Base-by-base conservation (phyloP, 257 asterid genomes). In the Leonotis leonurus region DNA sequence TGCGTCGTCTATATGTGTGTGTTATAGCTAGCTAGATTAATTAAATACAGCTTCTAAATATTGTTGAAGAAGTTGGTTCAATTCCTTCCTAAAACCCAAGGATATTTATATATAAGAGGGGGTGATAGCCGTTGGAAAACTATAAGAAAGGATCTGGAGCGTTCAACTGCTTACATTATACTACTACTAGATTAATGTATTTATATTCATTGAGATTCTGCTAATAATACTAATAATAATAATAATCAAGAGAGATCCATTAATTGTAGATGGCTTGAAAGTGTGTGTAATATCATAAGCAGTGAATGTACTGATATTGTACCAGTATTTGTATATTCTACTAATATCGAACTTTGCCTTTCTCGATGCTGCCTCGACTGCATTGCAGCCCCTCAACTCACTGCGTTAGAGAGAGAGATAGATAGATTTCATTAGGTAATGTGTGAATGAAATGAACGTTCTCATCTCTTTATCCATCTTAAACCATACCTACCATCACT, bases 321-420 rank as follows among this genome's bases (percentile, higher is more conserved):
- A n/a, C n/a, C n/a, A n/a, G n/a, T n/a, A n/a, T n/a, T 48, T 56
- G 30, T 11, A 27, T 53, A 27, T 53, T n/a, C 14, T n/a, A 11
- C 3, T n/a, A n/a, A n/a, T n/a, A n/a, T n/a, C n/a, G n/a, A n/a
- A 10, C n/a, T 14, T 61, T 45, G 9, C 22, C 22, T 21, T 49
- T 50, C 33, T 45, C 59, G 24, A 63, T 21, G 14, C 48, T 8
- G 37, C 68, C 49, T 48, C 58, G 46, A 58, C 48, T 62, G 68
- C 49, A 62, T 30, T 45, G 67, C 54, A 60, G 11, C n/a, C 54
- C 54, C 10, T 44, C 8, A 29, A 29, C 32, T 10, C 46, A 22
- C 22, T 29, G 18, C 54, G 45, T 41, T 24, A 14, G 12, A 62
- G 2, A 50, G 55, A 49, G 30, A 21, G 55, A 10, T 30, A 11